Percentiles rank a stretch among this genome's conserved stretches.
Evolutionary conservation across 2,329 filamentous ascomycete species (phyloP).

Genomic region (Monosporascus cannonballus): DNA sequence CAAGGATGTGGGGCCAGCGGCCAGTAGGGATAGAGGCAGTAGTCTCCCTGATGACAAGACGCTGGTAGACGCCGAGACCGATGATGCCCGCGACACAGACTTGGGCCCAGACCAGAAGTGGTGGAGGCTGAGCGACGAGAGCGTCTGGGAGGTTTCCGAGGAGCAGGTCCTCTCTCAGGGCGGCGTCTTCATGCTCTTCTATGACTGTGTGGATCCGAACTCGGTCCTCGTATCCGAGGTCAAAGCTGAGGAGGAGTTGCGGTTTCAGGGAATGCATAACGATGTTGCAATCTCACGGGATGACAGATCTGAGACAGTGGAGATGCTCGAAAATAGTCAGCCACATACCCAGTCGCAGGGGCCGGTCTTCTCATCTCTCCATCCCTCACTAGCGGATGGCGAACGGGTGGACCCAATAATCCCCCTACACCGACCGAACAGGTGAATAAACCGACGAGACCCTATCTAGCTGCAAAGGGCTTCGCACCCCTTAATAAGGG

Average conservation of each 20-base stretch:
- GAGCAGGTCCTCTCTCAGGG: slow-evolving; percentile 66
- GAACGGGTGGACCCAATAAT: slow-evolving; percentile 21
- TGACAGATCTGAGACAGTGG: not conserved
- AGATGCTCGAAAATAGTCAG: not conserved
- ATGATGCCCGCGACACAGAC: slow-evolving; percentile 2
- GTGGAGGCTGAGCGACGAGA: slow-evolving; percentile 90
- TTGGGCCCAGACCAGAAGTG: slow-evolving; percentile 48
- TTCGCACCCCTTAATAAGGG: no score
- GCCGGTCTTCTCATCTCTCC: slow-evolving; percentile 33
- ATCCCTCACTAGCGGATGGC: slow-evolving; percentile 38
- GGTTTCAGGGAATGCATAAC: slow-evolving; percentile 2
- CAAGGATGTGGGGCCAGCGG: slow-evolving; percentile 1
- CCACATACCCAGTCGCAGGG: not conserved
- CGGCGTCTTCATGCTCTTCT: slow-evolving; percentile 96
- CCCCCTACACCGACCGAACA: slow-evolving; percentile 19
- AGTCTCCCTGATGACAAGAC: slow-evolving; percentile 10
- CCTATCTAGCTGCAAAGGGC: not conserved
- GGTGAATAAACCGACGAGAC: not conserved
- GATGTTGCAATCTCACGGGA: not conserved
- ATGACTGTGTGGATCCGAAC: slow-evolving; percentile 63
- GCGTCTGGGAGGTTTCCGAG: slow-evolving; percentile 69
- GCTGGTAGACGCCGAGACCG: slow-evolving; percentile 10
- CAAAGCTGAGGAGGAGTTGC: slow-evolving; percentile 4
- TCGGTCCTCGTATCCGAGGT: slow-evolving; percentile 35
- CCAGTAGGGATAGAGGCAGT: slow-evolving; percentile 10